Evolutionary conservation across 768 basidiomycete genomes (phyloP), one percentile per base, ranked within the genome.

Genomic region (Baorangia bicolor): DNA sequence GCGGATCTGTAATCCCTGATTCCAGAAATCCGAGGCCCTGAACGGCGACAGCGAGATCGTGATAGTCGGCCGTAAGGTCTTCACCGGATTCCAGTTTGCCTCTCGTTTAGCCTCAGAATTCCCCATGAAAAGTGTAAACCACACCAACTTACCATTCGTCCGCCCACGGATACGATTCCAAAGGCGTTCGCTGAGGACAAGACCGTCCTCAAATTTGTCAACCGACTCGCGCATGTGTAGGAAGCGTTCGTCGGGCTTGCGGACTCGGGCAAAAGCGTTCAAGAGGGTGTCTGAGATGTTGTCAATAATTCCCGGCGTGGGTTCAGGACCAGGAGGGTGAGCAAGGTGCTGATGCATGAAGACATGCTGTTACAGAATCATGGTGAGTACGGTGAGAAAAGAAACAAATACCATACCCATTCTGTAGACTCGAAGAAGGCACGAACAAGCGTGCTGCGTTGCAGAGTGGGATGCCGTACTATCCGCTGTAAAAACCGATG

Each of bases 1-100:
- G 76, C 1, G 94, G 95, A 66, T 99, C 97, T 43, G 97, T 99
- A 61, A 99, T 99, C 37, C 97, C 97, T 59, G 92, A 93, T 73
- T 99, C 97, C 60, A 99, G 82, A 75, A 98, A 98, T 62, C 96
- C 97, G 57, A 99, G 82, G 48, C 95, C 96, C 71, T 98, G 96
- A 44, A 97, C 93, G 40, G 93, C 90, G 59, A 94, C 90, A 41
- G 97, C 94, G 60, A 98, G 78, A 74, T 98, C 97, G 69, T 98
- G 94, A 73, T 99, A 99, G 78, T 99, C 97, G 60, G 86, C 86
- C 57, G 94, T 90, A 45, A 99, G 85, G 81, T 99, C 97, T 97
- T 87, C 83, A 81, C 77, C 84, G 69, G 83, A 85, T 83, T 86
- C 86, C 77, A 80, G 80, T 73, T 85, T 80, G 70, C 86, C 87